Percentiles rank a stretch among this genome's conserved stretches.
Evolutionary conservation across 345 rosid species (phyloP).

Genomic region (Carallia brachiata): DNA sequence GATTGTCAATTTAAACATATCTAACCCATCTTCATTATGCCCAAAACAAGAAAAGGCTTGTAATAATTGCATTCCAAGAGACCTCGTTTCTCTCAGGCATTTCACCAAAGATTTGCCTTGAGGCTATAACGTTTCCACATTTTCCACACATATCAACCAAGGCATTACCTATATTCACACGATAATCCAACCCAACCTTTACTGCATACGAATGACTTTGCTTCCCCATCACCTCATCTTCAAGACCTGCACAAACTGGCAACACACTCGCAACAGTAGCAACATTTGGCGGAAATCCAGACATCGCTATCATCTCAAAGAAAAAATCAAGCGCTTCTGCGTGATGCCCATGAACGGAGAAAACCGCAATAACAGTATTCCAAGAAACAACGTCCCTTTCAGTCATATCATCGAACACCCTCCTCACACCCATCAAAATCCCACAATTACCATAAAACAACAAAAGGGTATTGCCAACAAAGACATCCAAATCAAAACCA

Average conservation of each 20-base stretch:
- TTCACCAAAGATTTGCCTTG: slow-evolving; percentile 33
- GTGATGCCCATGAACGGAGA: slow-evolving; percentile 28
- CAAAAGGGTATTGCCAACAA: slow-evolving; percentile 45
- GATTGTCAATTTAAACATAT: slow-evolving; percentile 36
- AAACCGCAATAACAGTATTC: slow-evolving; percentile 38
- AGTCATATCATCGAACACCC: slow-evolving; percentile 47
- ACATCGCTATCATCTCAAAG: slow-evolving; percentile 24
- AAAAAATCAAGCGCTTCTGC: slow-evolving; percentile 32
- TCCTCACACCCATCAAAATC: slow-evolving; percentile 18
- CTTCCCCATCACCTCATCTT: slow-evolving; percentile 26
- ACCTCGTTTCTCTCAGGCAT: slow-evolving; percentile 45
- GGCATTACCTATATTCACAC: slow-evolving; percentile 41
- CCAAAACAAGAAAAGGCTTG: slow-evolving; percentile 34
- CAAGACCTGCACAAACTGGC: slow-evolving; percentile 11
- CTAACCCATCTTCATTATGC: slow-evolving; percentile 32
- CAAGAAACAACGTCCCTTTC: slow-evolving; percentile 46
- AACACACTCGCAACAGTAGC: slow-evolving; percentile 36
- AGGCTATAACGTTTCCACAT: slow-evolving; percentile 33
- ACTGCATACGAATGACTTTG: slow-evolving; percentile 38
- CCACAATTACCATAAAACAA: slow-evolving; percentile 32
- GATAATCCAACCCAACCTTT: slow-evolving; percentile 42
- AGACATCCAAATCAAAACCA: slow-evolving; percentile 43
- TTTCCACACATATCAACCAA: slow-evolving; percentile 52
- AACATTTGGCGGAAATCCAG: slow-evolving; percentile 34
- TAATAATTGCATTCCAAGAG: slow-evolving; percentile 39